Evolutionary conservation across 2,329 filamentous ascomycete species (phyloP).

Genomic region (Cercospora sp.): DNA sequence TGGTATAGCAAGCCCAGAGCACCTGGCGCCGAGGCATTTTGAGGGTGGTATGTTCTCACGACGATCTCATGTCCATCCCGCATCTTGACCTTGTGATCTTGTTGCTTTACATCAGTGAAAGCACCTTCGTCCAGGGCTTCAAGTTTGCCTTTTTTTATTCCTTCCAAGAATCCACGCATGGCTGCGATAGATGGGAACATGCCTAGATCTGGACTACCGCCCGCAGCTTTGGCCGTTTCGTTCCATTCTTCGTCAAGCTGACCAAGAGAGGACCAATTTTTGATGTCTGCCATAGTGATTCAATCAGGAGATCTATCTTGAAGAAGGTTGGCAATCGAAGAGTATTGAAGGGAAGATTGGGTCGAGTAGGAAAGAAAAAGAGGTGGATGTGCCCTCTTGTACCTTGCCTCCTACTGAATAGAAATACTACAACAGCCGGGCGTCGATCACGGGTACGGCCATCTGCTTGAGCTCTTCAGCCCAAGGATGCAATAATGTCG

Average conservation of each 20-base stretch:
- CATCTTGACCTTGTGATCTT: slow-evolving; percentile 42
- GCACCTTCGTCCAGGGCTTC: background rate
- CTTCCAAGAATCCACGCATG: slow-evolving; percentile 27
- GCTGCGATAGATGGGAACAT: slow-evolving; percentile 28
- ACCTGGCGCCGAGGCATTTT: slow-evolving; percentile 23
- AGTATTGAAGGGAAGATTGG: background rate
- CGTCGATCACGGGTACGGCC: background rate
- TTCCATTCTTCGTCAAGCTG: slow-evolving; percentile 33
- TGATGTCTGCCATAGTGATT: slow-evolving; percentile 32
- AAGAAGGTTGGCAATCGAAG: too few species aligned
- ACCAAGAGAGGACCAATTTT: slow-evolving; percentile 33
- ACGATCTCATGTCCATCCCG: slow-evolving; percentile 42
- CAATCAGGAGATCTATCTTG: background rate
- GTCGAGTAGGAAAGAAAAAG: background rate
- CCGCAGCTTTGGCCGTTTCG: slow-evolving; percentile 23
- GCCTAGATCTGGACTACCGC: slow-evolving; percentile 33
- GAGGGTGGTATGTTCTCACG: slow-evolving; percentile 32
- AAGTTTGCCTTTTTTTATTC: slow-evolving; percentile 2
- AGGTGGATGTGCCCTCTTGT: background rate
- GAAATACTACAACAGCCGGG: background rate
- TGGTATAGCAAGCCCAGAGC: slow-evolving; percentile 46
- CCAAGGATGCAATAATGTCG: background rate
- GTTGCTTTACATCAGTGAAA: slow-evolving; percentile 36
- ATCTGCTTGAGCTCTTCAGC: slow-evolving; percentile 1
- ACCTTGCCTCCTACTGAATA: background rate